These are phyloP conservation scores for Fistulina hepatica DNA, from an alignment of 1,284 basidiomycete genomes.

Conservation along the genomic window DNA sequence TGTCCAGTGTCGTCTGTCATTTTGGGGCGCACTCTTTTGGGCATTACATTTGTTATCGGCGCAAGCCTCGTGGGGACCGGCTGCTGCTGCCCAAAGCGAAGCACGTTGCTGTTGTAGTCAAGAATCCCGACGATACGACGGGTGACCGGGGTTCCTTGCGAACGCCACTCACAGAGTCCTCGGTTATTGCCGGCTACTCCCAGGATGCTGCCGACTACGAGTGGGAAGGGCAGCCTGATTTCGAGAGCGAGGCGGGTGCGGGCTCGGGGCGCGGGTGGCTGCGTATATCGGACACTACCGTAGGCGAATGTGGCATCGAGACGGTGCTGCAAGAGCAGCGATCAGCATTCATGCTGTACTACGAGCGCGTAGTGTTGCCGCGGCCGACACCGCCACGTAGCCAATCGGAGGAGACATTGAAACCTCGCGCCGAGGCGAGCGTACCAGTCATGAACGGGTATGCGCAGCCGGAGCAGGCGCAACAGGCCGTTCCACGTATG, in stretches of 20 bases:
- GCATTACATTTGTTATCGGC: conserved; percentile 84
- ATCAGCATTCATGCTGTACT: conserved; percentile 84
- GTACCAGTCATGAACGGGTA: too few relatives aligned
- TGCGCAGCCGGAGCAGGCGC: too few relatives aligned
- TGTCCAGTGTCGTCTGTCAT: conserved; percentile 79
- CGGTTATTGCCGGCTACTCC: conserved; percentile 27
- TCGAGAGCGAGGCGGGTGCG: conserved; percentile 18
- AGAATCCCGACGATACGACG: too few relatives aligned
- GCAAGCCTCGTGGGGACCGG: conserved; percentile 51
- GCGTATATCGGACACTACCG: conserved; percentile 75
- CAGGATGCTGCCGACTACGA: conserved; percentile 22
- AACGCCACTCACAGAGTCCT: too few relatives aligned
- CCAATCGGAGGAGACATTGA: neutral
- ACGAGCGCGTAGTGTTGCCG: conserved; percentile 47
- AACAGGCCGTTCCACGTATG: too few relatives aligned
- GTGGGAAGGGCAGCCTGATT: conserved; percentile 5
- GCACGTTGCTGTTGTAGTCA: neutral
- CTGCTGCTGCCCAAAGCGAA: conserved; percentile 38
- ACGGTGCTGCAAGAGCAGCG: conserved; percentile 61
- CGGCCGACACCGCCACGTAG: neutral
- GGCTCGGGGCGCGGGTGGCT: conserved; percentile 60
- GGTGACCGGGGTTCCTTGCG: neutral
- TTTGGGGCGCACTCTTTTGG: conserved; percentile 84
- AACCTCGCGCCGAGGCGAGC: too few relatives aligned
- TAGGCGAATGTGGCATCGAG: conserved; percentile 69